Conservation (phyloP, 164 flowering plant species). For the Tinospora cordifolia region DNA sequence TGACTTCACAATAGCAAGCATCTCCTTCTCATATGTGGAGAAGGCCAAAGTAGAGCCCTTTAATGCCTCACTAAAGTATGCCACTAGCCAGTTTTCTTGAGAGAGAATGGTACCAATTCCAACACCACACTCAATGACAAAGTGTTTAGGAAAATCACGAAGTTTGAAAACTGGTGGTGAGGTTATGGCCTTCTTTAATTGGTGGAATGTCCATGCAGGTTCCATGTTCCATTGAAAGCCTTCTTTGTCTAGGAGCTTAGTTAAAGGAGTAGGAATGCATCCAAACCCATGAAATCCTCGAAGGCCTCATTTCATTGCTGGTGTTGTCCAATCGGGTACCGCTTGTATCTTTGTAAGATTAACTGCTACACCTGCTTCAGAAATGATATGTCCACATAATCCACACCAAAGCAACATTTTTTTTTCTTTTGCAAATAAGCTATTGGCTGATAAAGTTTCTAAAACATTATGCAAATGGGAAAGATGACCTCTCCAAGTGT, state of each 20-base stretch:
- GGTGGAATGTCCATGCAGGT: too few species aligned
- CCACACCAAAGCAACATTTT: neutral
- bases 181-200: too few species aligned
- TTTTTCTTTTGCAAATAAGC: neutral
- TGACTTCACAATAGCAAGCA: constrained; percentile 9
- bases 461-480: neutral
- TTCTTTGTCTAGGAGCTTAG: too few species aligned
- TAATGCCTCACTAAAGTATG: neutral
- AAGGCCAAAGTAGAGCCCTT: neutral
- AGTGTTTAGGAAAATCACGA: neutral
- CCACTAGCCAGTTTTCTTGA: neutral
- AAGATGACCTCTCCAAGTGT: neutral
- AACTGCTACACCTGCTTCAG: too few species aligned
- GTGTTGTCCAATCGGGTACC: too few species aligned
- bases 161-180: neutral
- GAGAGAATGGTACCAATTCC: neutral
- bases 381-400: neutral
- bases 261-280: too few species aligned
- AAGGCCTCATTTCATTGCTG: too few species aligned
- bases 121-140: constrained; percentile 6
- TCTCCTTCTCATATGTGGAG: constrained; percentile 2
- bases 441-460: neutral
- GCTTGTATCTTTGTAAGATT: too few species aligned
- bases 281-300: too few species aligned
- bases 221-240: too few species aligned